phyloP scores from a whole-genome alignment of 176 grass and related monocot genomes.

The Secale cereale region DNA sequence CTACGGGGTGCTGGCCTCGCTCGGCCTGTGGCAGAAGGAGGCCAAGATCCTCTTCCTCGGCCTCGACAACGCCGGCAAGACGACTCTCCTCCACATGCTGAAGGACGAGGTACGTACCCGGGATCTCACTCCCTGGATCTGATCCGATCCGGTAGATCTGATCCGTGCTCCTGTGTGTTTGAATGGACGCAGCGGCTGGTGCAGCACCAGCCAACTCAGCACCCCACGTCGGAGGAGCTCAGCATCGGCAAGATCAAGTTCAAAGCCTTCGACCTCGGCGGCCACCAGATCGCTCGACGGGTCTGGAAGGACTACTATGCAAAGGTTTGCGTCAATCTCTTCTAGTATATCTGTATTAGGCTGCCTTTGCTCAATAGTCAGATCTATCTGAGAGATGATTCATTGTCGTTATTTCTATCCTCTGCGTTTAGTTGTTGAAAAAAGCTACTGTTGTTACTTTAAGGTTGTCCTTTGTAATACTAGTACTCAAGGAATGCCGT shows the following conservation, averaged over 20 bases:
- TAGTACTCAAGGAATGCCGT: background rate
- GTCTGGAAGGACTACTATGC: constrained; percentile 86
- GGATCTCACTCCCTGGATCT: constrained; percentile 1
- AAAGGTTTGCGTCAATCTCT: constrained; percentile 29
- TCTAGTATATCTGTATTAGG: background rate
- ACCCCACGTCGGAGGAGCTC: constrained; percentile 78
- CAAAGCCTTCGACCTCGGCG: constrained; percentile 76
- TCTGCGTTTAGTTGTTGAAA: background rate
- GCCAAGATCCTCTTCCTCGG: constrained; percentile 83
- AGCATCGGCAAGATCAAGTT: constrained; percentile 85
- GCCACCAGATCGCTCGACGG: constrained; percentile 72
- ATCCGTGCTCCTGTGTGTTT: background rate
- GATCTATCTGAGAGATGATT: constrained; percentile 1
- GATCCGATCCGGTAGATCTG: background rate
- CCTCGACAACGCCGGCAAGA: constrained; percentile 79
- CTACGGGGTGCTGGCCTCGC: constrained; percentile 69
- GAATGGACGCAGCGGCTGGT: constrained; percentile 50
- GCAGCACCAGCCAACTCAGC: constrained; percentile 81
- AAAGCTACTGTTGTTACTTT: background rate
- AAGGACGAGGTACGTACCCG: constrained; percentile 50
- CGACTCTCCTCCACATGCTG: constrained; percentile 77
- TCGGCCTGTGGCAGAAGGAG: constrained; percentile 77
- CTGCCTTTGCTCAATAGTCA: background rate
- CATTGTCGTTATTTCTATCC: background rate
- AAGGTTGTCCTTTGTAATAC: background rate